Evolutionary conservation across 75 land plant genomes (phyloP).

Genomic region (Cupressus sempervirens): DNA sequence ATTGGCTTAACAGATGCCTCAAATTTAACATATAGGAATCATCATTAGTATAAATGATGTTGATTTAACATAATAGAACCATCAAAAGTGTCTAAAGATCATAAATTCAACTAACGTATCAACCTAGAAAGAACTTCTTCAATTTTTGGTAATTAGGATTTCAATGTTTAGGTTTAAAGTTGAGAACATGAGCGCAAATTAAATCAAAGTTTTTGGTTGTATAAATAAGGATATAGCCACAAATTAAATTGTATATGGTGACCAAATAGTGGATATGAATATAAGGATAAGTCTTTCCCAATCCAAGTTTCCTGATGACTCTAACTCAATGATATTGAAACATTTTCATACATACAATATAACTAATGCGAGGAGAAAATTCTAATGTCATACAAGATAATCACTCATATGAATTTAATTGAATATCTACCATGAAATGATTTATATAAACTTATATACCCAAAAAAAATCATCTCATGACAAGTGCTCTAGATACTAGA

Average conservation of each 20-base stretch:
- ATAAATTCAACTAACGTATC: not conserved
- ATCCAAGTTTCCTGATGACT: too few relatives aligned
- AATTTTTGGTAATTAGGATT: too few relatives aligned
- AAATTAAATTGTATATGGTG: too few relatives aligned
- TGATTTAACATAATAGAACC: too few relatives aligned
- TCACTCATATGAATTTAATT: not conserved
- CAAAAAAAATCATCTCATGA: not conserved
- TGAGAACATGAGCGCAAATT: too few relatives aligned
- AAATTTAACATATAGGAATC: not conserved
- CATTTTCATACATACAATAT: not conserved
- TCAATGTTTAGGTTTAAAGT: too few relatives aligned
- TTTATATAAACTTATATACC: not conserved
- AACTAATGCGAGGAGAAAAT: not conserved
- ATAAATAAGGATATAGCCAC: too few relatives aligned
- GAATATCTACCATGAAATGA: not conserved
- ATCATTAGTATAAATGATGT: not conserved
- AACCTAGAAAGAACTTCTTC: not conserved
- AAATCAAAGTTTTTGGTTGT: too few relatives aligned
- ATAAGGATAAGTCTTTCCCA: too few relatives aligned
- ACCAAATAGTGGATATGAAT: too few relatives aligned
- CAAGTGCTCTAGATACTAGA: not conserved
- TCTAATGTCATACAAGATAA: not conserved
- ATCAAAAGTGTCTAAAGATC: not conserved
- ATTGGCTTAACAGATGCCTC: not conserved
- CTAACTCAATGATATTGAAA: too few relatives aligned